Evolutionary conservation across 129 eudicot genomes (phyloP).

Genomic region (Ambrosia trifida): DNA sequence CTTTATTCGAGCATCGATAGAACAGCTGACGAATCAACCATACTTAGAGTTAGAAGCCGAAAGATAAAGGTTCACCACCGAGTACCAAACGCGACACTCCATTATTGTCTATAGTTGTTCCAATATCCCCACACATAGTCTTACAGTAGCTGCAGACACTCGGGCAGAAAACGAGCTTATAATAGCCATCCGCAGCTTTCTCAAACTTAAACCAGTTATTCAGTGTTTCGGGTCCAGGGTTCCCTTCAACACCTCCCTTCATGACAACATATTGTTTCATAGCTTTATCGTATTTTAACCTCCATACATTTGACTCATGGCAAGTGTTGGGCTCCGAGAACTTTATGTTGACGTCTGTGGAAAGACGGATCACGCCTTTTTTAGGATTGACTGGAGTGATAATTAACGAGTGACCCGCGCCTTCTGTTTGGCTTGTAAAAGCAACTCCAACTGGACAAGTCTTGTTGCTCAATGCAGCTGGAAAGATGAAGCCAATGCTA

Average conservation of each 20-base stretch:
- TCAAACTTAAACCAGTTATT: slow-evolving; percentile 46
- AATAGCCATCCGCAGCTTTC: slow-evolving; percentile 30
- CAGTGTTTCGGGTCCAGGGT: slow-evolving; percentile 29
- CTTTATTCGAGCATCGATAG: neutral
- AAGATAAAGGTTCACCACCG: slow-evolving; percentile 28
- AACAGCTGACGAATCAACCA: neutral
- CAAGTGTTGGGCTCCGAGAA: slow-evolving; percentile 29
- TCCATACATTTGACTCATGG: slow-evolving; percentile 34
- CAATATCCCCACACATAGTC: no score
- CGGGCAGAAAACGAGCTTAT: no score
- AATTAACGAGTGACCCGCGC: slow-evolving; percentile 5
- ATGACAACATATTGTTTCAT: slow-evolving; percentile 25
- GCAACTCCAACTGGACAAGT: slow-evolving; percentile 28
- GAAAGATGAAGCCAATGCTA: slow-evolving; percentile 21
- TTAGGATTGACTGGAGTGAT: slow-evolving; percentile 25
- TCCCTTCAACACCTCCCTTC: slow-evolving; percentile 40
- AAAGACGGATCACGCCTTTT: slow-evolving; percentile 32
- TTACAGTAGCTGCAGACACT: no score
- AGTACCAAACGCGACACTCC: neutral
- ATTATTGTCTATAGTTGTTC: no score
- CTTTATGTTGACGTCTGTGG: slow-evolving; percentile 37
- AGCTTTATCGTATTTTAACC: slow-evolving; percentile 16
- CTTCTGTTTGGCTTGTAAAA: neutral
- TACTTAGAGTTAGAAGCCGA: slow-evolving; percentile 13
- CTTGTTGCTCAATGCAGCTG: slow-evolving; percentile 18